These are phyloP conservation scores for Hyaloscypha hepaticicola DNA, from an alignment of 495 filamentous ascomycete genomes.

Conservation along the genomic window DNA sequence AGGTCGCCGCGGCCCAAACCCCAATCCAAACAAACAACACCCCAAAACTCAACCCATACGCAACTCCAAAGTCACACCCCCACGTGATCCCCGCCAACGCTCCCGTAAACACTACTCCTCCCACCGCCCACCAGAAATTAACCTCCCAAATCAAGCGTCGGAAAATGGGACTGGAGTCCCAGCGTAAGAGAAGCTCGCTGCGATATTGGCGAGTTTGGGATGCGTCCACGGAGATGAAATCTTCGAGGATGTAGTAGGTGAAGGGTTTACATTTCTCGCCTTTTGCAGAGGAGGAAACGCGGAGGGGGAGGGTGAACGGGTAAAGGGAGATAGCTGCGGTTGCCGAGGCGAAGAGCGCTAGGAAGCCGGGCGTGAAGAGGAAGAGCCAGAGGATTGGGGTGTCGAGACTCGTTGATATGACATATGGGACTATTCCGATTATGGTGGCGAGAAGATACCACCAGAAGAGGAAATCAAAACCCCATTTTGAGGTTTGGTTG, in stretches of 20 bases:
- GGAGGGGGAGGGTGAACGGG: slow-evolving; percentile 14
- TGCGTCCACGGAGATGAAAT: slow-evolving; percentile 25
- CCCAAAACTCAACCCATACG: slow-evolving; percentile 24
- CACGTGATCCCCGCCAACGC: slow-evolving; percentile 18
- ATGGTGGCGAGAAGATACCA: slow-evolving; percentile 19
- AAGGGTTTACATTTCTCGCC: slow-evolving; percentile 21
- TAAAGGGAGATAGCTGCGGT: background rate
- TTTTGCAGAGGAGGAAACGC: slow-evolving; percentile 13
- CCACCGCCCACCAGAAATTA: slow-evolving; percentile 19
- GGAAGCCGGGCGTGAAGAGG: slow-evolving; percentile 15
- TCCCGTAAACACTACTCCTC: slow-evolving; percentile 14
- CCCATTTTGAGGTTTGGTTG: slow-evolving; percentile 13
- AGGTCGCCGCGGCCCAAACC: slow-evolving; percentile 17
- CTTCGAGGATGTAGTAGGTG: slow-evolving; percentile 23
- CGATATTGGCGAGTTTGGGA: slow-evolving; percentile 4
- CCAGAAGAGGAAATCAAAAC: slow-evolving; percentile 21
- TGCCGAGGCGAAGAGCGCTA: slow-evolving; percentile 1
- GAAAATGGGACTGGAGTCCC: slow-evolving; percentile 13
- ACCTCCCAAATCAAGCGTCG: slow-evolving; percentile 18
- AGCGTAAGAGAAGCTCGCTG: slow-evolving; percentile 13
- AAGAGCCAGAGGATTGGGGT: slow-evolving; percentile 18
- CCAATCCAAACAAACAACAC: slow-evolving; percentile 24
- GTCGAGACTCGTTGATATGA: slow-evolving; percentile 16
- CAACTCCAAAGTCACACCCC: slow-evolving; percentile 10
- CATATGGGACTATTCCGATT: slow-evolving; percentile 22